Base-by-base conservation (phyloP, 768 basidiomycete species). In the Lactarius evosmus region DNA sequence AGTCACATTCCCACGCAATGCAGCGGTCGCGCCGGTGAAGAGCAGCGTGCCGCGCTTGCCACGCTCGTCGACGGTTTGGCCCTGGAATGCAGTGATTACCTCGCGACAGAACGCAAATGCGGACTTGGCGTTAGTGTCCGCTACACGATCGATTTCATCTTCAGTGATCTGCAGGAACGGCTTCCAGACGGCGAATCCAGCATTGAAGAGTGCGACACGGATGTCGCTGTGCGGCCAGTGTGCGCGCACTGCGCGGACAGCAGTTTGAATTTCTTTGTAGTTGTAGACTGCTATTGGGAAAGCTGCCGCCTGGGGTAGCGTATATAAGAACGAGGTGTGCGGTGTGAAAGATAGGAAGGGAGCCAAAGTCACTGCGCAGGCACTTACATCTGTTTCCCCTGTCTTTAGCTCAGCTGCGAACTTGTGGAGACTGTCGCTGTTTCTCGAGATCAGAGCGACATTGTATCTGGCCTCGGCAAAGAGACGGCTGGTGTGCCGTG, bases 11-110 rank as follows among this genome's bases (percentile, higher is more conserved):
- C 79, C 79, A 29, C 79, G 65, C 50, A 72, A 40, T 38, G 77
- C 74, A 3, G 78, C 78, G 12, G 79, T 80, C 34, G 79, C 79
- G 22, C 78, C 78, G 0, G 79, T 80, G 70, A 80, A 79, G 33
- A 80, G 67, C 9, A 80, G 70, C 38, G 78, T 77, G 22, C 79
- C 79, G 30, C 78, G 72, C 58, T 75, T 74, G 1, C 78, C 77
- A 12, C 65, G 54, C 41, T 64, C 70, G 56, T 76, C 68, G 58
- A 76, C 46, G 12, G 58, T 52, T 66, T 76, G 76, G 59, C 69
- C 58, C 57, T 73, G 65, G 72, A 79, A 78, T 16, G 73, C 70
- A 22, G 72, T 60, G 57, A 79, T 72, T 9, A 69, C 69, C 65
- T 74, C 70, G 40, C 69, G 69, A 36, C 77, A 66, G 67, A 80